Evolutionary conservation across 441 rosid species (phyloP).

Genomic region (Brassica hybrid): DNA sequence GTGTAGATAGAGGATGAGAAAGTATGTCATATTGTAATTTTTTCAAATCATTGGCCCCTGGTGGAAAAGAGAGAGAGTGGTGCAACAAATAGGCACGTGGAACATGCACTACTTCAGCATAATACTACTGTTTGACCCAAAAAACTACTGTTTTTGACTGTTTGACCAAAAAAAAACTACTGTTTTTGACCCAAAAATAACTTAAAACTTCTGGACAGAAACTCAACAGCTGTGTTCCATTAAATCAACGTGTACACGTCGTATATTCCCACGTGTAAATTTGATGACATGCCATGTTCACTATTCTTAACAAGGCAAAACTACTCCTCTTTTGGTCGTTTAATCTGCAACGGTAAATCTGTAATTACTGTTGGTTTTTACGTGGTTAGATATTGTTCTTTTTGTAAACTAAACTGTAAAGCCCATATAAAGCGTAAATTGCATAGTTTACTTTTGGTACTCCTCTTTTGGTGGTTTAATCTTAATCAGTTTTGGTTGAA

Average conservation of each 20-base stretch:
- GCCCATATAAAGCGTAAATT: too few species aligned
- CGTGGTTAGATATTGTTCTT: background rate
- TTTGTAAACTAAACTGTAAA: too few species aligned
- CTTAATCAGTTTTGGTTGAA: too few species aligned
- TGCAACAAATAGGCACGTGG: conserved; percentile 41
- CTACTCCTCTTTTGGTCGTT: too few species aligned
- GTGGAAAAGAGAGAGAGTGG: conserved; percentile 21
- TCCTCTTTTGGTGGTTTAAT: too few species aligned
- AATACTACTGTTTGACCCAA: background rate
- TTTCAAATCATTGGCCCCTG: background rate
- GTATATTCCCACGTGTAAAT: too few species aligned
- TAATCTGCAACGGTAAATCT: background rate
- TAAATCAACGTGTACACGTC: too few species aligned
- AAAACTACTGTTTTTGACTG: too few species aligned
- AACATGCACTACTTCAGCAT: conserved; percentile 34
- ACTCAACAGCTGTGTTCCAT: background rate
- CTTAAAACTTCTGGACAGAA: background rate
- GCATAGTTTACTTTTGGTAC: too few species aligned
- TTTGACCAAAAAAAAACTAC: too few species aligned
- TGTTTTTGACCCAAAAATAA: background rate
- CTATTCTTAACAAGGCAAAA: background rate
- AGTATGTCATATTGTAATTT: too few species aligned
- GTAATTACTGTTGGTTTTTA: conserved; percentile 20
- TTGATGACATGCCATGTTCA: conserved; percentile 2
- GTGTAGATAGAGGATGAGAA: too few species aligned